phyloP scores from a whole-genome alignment of 1,284 basidiomycete genomes.

The Athelia psychrophila region DNA sequence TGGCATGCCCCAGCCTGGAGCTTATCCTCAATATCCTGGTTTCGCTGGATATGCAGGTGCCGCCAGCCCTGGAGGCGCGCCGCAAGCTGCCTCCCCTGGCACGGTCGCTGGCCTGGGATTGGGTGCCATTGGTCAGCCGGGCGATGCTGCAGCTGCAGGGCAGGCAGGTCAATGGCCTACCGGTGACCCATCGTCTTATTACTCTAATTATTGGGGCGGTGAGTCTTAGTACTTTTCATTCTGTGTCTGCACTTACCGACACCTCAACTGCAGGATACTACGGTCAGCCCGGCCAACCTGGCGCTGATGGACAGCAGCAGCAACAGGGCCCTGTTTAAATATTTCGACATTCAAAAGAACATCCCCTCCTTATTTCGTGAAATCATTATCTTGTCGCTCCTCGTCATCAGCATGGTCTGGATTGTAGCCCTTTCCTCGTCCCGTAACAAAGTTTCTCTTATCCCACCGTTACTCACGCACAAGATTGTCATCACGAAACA shows the following conservation, averaged over 20 bases:
- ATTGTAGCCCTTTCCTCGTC: conserved; percentile 7
- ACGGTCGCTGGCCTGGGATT: conserved; percentile 63
- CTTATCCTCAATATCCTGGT: conserved; percentile 74
- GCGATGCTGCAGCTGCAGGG: conserved; percentile 48
- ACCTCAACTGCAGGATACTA: conserved; percentile 61
- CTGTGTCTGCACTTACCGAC: conserved; percentile 2
- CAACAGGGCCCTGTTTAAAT: conserved; percentile 57
- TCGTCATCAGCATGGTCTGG: conserved; percentile 5
- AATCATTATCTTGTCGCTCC: conserved; percentile 10
- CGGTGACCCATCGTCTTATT: conserved; percentile 72
- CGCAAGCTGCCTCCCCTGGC: conserved; percentile 47
- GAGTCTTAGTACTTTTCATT: conserved; percentile 25
- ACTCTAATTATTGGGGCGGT: conserved; percentile 85
- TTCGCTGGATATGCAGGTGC: conserved; percentile 64
- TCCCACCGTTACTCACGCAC: conserved; percentile 12
- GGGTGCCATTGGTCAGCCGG: conserved; percentile 47
- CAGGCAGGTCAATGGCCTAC: conserved; percentile 68
- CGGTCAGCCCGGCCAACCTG: conserved; percentile 62
- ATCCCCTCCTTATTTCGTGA: conserved; percentile 21
- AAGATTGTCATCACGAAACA: not conserved
- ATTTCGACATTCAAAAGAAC: conserved; percentile 21
- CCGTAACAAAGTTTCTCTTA: conserved; percentile 19
- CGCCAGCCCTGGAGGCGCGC: conserved; percentile 41
- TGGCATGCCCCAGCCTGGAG: conserved; percentile 78
- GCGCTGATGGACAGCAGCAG: conserved; percentile 45